Evolutionary conservation across 805 yeast species (phyloP), one percentile per base, ranked within the genome.

Genomic region (Saccharomycodes ludwigii): DNA sequence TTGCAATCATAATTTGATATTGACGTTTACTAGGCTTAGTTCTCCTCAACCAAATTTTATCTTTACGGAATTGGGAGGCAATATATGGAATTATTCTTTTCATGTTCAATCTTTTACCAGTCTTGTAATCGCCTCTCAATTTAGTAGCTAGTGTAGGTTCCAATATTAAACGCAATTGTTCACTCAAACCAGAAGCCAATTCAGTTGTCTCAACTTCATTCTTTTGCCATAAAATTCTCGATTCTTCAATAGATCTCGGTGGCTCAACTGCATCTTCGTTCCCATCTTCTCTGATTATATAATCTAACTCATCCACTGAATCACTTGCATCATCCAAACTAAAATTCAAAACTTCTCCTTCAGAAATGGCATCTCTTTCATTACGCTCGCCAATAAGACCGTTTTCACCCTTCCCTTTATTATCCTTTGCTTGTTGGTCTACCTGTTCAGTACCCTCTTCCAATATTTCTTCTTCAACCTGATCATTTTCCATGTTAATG

Each of bases 131-230:
- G 50, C 99, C 99, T 40, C 71, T 74, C 36, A 91, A 63, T 53
- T 91, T 91, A 3, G 97, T 88, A n/a, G 96, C 93, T 38, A 82
- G 62, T 0, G 98, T 91, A 4, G 99, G 99, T 52, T 86, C 97
- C 41, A 91, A 62, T 49, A 91, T 91, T 40, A 91, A 68, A 24
- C 99, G 67, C 37, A 91, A 65, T 55, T 91, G 98, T 58, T 91
- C 99, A 51, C 94, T 78, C 24, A 91, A 64, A 13, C 83, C 75
- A 1, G 94, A 73, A 2, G 96, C 79, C 21, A 91, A 61, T 40
- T 86, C 97, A 35, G 77, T 80, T 0, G 95, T 85, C n/a, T 81
- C 72, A 13, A 73, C 53, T 47, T 86, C 96, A 50, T 93, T 78
- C 38, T 67, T 59, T 43, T 70, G 73, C 98, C 98, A 93, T 21